Evolutionary conservation across 2,329 filamentous ascomycete species (phyloP).

Genomic region (Fusarium sp.): DNA sequence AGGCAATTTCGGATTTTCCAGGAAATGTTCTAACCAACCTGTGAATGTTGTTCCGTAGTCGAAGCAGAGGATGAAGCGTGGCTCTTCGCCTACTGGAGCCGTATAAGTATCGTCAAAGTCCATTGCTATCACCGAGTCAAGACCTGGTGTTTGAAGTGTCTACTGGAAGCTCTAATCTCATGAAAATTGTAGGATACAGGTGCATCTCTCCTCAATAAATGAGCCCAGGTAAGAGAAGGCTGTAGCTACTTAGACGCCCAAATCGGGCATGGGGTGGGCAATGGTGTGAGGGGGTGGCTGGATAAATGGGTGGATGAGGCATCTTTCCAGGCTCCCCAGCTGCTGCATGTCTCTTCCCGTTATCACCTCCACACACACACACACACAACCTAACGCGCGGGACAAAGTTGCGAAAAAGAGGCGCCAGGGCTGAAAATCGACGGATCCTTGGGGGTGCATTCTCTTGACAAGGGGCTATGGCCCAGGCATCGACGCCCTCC

Average conservation of each 20-base stretch:
- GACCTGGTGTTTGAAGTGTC: neutral
- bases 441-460: conserved; percentile 3
- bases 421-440: neutral
- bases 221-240: neutral
- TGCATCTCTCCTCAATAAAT: neutral
- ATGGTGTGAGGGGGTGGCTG: neutral
- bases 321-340: conserved; percentile 2
- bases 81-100: neutral
- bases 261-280: neutral
- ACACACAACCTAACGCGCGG: conserved; percentile 1
- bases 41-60: conserved; percentile 34
- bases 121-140: neutral
- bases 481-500: neutral
- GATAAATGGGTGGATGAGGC: neutral
- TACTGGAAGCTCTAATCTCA: neutral
- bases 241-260: neutral
- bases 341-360: neutral
- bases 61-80: conserved; percentile 30
- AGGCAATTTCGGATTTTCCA: neutral
- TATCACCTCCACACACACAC: conserved; percentile 1
- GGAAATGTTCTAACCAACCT: conserved; percentile 1
- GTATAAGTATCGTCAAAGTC: neutral
- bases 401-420: conserved; percentile 5
- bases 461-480: neutral
- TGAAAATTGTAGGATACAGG: neutral